Base-by-base conservation (phyloP, 768 basidiomycete species). In the Boletus speciosus region DNA sequence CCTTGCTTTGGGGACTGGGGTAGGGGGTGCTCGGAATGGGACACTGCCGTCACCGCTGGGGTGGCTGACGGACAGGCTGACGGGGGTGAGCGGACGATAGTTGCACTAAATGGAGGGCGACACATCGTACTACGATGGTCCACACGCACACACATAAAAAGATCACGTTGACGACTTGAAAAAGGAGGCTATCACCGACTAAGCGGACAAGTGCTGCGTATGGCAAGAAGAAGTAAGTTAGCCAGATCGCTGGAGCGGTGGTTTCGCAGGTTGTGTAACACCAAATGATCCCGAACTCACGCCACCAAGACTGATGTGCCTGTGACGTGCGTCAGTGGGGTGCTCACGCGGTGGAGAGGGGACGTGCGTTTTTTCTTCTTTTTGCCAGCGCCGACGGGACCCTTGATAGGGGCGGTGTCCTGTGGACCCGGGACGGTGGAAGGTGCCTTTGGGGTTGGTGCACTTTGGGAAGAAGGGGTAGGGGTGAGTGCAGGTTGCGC, bases 351-450 rank as follows among this genome's bases (percentile, higher is more conserved):
- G 32, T 21, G 31, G 5, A 49, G 14, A 31, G 42, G 32, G 25
- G 41, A 32, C 85, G 52, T 67, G 85, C 89, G 82, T 76, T 90
- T 91, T 66, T 81, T 82, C 72, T 86, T 92, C 74, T 87, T 90
- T 66, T 82, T 88, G 23, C 79, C 80, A 15, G 73, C 80, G 3
- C 80, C 83, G 2, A 76, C 63, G 1, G 75, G 72, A 5, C 75
- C 78, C 66, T 80, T 86, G 38, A 67, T 51, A 32, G 74, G 61
- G 21, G 73, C 59, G 6, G 52, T 38, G 49, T 86, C 85, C 60
- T 77, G 80, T 15, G 77, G 67, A 37, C 72, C 65, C 21, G 78
- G 65, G 42, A 72, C 74, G 11, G 57, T 57, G 16, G 71, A 63
- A 27, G 71, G 57, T 19, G 49, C 60, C 45, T 67, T 75, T 8